phyloP scores from a whole-genome alignment of 2,329 filamentous ascomycete species.

The Myrmaecium sp. region DNA sequence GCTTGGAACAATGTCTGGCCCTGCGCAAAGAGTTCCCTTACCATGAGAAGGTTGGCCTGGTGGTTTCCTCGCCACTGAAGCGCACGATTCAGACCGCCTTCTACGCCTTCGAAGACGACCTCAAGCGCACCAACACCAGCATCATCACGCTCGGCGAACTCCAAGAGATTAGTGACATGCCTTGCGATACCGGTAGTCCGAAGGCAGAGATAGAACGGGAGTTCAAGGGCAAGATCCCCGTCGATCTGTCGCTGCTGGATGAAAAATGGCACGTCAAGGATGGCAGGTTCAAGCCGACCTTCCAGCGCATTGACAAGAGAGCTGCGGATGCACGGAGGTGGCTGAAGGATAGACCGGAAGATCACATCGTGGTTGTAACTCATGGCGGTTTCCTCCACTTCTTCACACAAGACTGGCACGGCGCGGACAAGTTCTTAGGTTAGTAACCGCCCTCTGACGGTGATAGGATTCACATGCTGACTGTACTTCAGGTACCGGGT shows the following conservation, averaged over 20 bases:
- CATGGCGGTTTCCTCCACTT: conserved; percentile 78
- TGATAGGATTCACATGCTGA: background rate
- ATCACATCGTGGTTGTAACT: conserved; percentile 60
- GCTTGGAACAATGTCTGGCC: conserved; percentile 44
- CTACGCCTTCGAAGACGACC: conserved; percentile 41
- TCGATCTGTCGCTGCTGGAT: conserved; percentile 44
- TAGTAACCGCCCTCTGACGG: conserved; percentile 2
- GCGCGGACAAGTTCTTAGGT: conserved; percentile 32
- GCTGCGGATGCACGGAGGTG: conserved; percentile 44
- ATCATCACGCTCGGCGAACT: conserved; percentile 56
- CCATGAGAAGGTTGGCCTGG: conserved; percentile 39
- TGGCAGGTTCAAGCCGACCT: conserved; percentile 15
- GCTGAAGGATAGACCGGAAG: conserved; percentile 35
- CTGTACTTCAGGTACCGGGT: conserved; percentile 43
- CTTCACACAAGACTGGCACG: conserved; percentile 65
- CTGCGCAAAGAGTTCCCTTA: conserved; percentile 44
- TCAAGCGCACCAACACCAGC: conserved; percentile 18
- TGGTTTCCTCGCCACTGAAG: conserved; percentile 63
- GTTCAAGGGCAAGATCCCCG: conserved; percentile 37
- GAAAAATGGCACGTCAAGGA: conserved; percentile 53
- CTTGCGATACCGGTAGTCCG: conserved; percentile 57
- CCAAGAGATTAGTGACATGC: conserved; percentile 57
- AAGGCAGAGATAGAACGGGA: conserved; percentile 37
- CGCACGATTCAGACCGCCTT: conserved; percentile 64
- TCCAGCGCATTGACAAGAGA: conserved; percentile 39